A percentile compares a stretch with the other conserved stretches of the same genome.
phyloP scores from a whole-genome alignment of 805 yeast species.

The Lachancea sp. region DNA sequence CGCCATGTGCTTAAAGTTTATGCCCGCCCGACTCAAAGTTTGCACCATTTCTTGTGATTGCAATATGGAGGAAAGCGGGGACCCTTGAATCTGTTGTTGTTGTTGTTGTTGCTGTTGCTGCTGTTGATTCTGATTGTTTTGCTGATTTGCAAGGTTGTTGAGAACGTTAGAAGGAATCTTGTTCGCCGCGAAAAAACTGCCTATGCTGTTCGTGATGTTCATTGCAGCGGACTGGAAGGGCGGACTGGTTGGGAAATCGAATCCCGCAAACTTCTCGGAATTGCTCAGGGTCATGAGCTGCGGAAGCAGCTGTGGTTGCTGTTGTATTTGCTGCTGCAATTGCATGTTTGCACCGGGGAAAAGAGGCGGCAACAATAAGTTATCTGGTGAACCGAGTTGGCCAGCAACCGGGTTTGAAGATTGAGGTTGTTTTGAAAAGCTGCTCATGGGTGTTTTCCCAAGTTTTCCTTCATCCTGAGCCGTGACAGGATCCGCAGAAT shows the following conservation, averaged over 20 bases:
- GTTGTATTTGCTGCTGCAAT: slow-evolving; percentile 22
- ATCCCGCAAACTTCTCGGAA: slow-evolving; percentile 23
- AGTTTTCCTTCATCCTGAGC: background rate
- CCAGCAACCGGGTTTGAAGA: slow-evolving; percentile 9
- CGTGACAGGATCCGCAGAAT: background rate
- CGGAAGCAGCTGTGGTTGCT: slow-evolving; percentile 24
- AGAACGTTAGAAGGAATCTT: slow-evolving; percentile 11
- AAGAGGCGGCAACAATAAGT: slow-evolving; percentile 24
- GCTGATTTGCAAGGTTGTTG: slow-evolving; percentile 12
- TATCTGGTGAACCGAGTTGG: slow-evolving; percentile 13
- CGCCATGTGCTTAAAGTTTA: slow-evolving; percentile 22
- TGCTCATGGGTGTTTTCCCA: slow-evolving; percentile 2
- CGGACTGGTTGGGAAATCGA: slow-evolving; percentile 17
- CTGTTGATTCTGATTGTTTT: slow-evolving; percentile 17
- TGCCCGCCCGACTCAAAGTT: slow-evolving; percentile 18
- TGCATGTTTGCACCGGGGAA: slow-evolving; percentile 17
- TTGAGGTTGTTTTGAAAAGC: slow-evolving; percentile 9
- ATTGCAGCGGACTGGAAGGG: slow-evolving; percentile 20
- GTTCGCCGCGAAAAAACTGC: slow-evolving; percentile 22
- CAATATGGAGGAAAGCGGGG: slow-evolving; percentile 3
- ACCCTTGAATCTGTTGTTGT: slow-evolving; percentile 8
- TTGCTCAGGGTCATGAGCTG: slow-evolving; percentile 28
- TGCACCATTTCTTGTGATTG: slow-evolving; percentile 16
- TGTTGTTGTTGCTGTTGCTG: slow-evolving; percentile 15
- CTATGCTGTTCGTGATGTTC: slow-evolving; percentile 25